Conservation (phyloP, 345 rosid genomes). For the Excoecaria agallocha region DNA sequence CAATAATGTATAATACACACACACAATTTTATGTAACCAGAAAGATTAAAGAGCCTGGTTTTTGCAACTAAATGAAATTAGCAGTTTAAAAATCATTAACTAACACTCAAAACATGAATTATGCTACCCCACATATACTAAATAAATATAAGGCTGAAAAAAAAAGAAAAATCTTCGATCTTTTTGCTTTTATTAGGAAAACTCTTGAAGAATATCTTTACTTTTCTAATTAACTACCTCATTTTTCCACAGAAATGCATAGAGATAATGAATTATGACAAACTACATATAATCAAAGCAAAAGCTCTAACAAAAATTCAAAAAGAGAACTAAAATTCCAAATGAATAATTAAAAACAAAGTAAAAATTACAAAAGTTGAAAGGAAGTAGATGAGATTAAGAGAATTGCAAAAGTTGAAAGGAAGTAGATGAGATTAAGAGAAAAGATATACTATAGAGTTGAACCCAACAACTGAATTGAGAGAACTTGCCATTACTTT, state of each 20-base stretch:
- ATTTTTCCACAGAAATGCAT: not conserved
- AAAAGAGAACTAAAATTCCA: not conserved
- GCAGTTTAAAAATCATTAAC: not conserved
- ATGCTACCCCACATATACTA: not conserved
- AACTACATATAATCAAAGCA: not conserved
- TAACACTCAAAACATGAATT: not conserved
- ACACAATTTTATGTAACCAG: no score
- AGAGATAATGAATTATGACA: not conserved
- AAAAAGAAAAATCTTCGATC: no score
- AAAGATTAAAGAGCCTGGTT: no score
- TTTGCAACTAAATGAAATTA: no score
- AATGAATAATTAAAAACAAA: not conserved
- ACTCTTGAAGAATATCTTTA: not conserved
- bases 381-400: no score
- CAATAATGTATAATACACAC: no score
- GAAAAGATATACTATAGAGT: constrained; percentile 23
- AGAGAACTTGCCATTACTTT: constrained; percentile 38
- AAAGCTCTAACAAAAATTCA: not conserved
- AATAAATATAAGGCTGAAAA: not conserved
- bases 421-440: not conserved
- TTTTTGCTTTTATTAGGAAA: not conserved
- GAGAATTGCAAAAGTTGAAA: not conserved
- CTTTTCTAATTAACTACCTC: not conserved
- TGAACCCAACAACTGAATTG: constrained; percentile 37
- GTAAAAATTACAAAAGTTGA: no score